phyloP scores from a whole-genome alignment of 257 asterid species.

The Eustoma russellianum region DNA sequence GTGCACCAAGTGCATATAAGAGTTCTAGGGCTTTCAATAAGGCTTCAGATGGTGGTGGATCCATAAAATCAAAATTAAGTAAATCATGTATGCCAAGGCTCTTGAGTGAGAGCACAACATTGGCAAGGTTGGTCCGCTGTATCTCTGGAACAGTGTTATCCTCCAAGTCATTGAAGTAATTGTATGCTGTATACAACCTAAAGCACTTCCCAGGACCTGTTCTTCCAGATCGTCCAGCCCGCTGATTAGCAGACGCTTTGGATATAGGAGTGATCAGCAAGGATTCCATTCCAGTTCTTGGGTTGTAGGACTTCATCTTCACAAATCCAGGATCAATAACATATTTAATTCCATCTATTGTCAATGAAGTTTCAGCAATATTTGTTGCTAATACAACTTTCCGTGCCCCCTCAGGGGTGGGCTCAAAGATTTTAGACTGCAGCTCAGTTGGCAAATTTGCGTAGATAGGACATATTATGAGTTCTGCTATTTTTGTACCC shows the following conservation, averaged over 20 bases:
- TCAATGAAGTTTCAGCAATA: slow-evolving; percentile 77
- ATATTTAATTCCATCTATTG: slow-evolving; percentile 90
- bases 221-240: slow-evolving; percentile 97
- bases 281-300: slow-evolving; percentile 91
- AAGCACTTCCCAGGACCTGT: slow-evolving; percentile 96
- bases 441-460: slow-evolving; percentile 37
- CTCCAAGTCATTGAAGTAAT: slow-evolving; percentile 62
- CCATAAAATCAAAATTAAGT: slow-evolving; percentile 91
- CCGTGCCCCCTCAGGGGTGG: slow-evolving; percentile 41
- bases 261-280: slow-evolving; percentile 72
- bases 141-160: slow-evolving; percentile 93
- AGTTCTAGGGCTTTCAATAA: slow-evolving; percentile 79
- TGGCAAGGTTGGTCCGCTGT: slow-evolving; percentile 86
- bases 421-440: slow-evolving; percentile 36
- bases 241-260: slow-evolving; percentile 92
- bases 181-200: slow-evolving; percentile 73
- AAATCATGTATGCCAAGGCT: slow-evolving; percentile 91
- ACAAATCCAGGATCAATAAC: slow-evolving; percentile 94
- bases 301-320: slow-evolving; percentile 88
- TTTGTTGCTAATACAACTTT: slow-evolving; percentile 38
- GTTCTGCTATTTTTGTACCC: slow-evolving; percentile 39
- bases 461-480: slow-evolving; percentile 38
- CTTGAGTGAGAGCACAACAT: slow-evolving; percentile 84
- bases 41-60: slow-evolving; percentile 96
- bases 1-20: slow-evolving; percentile 85